phyloP scores from a whole-genome alignment of 2,329 filamentous ascomycete species.

The Sporothrix globosa region DNA sequence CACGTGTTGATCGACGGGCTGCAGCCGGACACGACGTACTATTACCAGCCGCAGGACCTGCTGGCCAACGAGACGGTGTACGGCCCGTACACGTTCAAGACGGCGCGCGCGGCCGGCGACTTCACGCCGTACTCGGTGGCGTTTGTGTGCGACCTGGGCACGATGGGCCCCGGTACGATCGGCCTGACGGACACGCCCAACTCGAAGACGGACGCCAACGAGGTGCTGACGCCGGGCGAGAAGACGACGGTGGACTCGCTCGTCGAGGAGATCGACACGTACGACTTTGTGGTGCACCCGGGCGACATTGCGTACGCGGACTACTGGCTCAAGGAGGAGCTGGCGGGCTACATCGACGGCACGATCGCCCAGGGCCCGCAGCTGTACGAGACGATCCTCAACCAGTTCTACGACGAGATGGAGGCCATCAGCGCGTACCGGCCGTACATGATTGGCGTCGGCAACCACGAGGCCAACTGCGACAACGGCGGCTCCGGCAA shows the following conservation, averaged over 20 bases:
- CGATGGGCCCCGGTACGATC: conserved; percentile 32
- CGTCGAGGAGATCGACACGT: conserved; percentile 21
- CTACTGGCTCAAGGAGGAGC: conserved; percentile 50
- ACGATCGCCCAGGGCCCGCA: conserved; percentile 47
- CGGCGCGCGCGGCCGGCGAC: conserved; percentile 47
- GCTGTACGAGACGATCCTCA: conserved; percentile 57
- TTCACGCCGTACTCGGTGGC: conserved; percentile 49
- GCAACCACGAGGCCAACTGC: conserved; percentile 55
- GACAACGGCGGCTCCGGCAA: conserved; percentile 52
- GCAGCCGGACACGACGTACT: conserved; percentile 51
- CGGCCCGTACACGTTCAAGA: conserved; percentile 42
- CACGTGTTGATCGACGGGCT: conserved; percentile 51
- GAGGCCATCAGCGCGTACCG: conserved; percentile 48
- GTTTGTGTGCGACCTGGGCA: conserved; percentile 53
- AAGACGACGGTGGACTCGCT: conserved; percentile 33
- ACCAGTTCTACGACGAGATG: conserved; percentile 56
- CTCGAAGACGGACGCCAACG: conserved; percentile 25
- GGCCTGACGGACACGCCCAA: conserved; percentile 33
- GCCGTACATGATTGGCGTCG: conserved; percentile 51
- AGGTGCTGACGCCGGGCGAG: conserved; percentile 33
- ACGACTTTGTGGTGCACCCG: conserved; percentile 50
- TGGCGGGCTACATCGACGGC: conserved; percentile 43
- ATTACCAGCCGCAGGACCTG: conserved; percentile 52
- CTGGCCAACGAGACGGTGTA: conserved; percentile 55
- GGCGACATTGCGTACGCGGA: conserved; percentile 55